Evolutionary conservation across 495 filamentous ascomycete genomes (phyloP).

Genomic region (Amniculicola lignicola): DNA sequence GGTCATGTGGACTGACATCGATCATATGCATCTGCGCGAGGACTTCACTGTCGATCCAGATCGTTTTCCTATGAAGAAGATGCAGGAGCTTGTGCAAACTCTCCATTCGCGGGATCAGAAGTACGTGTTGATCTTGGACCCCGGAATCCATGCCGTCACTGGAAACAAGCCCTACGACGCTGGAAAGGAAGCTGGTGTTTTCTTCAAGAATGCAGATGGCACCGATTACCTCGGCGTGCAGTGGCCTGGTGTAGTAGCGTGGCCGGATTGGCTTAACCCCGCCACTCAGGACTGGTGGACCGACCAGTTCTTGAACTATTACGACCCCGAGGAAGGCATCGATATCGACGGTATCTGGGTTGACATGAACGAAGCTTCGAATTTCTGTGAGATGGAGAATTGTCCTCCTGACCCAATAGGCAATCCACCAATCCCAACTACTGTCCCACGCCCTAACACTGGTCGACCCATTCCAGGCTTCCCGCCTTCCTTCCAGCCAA

Average conservation of each 20-base stretch:
- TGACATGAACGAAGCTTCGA: slow-evolving; percentile 44
- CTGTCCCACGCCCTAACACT: slow-evolving; percentile 50
- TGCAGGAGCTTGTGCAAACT: slow-evolving; percentile 68
- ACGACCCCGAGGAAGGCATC: slow-evolving; percentile 60
- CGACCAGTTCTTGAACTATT: slow-evolving; percentile 65
- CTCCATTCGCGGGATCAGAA: slow-evolving; percentile 72
- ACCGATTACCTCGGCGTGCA: slow-evolving; percentile 34
- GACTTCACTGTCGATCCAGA: slow-evolving; percentile 63
- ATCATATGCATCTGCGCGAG: slow-evolving; percentile 48
- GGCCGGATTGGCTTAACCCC: slow-evolving; percentile 76
- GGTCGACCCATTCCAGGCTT: slow-evolving; percentile 64
- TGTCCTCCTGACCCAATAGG: slow-evolving; percentile 50
- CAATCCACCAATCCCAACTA: slow-evolving; percentile 14
- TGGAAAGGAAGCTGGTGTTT: slow-evolving; percentile 53
- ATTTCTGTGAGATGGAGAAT: slow-evolving; percentile 64
- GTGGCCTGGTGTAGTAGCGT: slow-evolving; percentile 27
- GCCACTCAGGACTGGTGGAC: slow-evolving; percentile 72
- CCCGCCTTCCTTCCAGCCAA: slow-evolving; percentile 69
- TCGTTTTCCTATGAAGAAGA: slow-evolving; percentile 63
- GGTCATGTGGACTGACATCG: slow-evolving; percentile 87
- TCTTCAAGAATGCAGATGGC: slow-evolving; percentile 47
- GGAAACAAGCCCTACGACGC: slow-evolving; percentile 49
- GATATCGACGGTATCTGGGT: slow-evolving; percentile 62
- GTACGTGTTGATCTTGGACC: slow-evolving; percentile 53
- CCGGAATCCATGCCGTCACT: slow-evolving; percentile 53